Base-by-base conservation (phyloP, 169 alveolate species). In the Cryptosporidium tyzzeri region DNA sequence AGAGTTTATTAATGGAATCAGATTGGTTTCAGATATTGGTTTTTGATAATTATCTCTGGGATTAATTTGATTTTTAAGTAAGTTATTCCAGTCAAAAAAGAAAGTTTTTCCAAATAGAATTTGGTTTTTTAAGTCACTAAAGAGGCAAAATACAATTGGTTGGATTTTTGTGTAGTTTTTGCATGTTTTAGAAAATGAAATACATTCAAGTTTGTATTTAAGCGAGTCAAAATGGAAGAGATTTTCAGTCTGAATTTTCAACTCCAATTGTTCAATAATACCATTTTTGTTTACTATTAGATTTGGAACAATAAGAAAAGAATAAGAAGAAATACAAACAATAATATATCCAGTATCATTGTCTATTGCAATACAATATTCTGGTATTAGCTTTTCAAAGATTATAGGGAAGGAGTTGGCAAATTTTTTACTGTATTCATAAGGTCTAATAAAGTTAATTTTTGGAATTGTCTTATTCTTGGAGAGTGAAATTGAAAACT, bases 271-370 rank as follows among this genome's bases (percentile, higher is more conserved):
- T 58, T 73, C 86, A 58, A 73, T 73, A 9, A 37, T 12, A 35
- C 35, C 48, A 45, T 80, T 67, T 14, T 67, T 59, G 10, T 29
- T 45, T 26, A n/a, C 2, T 23, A 1, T 80, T 23, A 59, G 37
- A 9, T 16, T 80, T 62, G 89, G 89, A 6, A 29, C 35, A 37
- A 80, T 80, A 10, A 80, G 48, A 29, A 65, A 31, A 16, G 65
- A 21, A 8, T 10, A 37, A 12, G 71, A 37, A 29, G 35, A 14
- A 37, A 37, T 29, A 18, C 70, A 80, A 2, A 73, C 55, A 21
- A 37, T 26, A 37, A 80, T 80, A 39, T 14, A 65, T 23, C 89
- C 89, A 12, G 89, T 41, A 5, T 61, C 6, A 3, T 18, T n/a
- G 12, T 80, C 89, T 59, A 61, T 37, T 16, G 74, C 26, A 39